These are phyloP conservation scores for Phytopythium helicoides DNA, from an alignment of 352 stramenopile species.

Conservation along the genomic window DNA sequence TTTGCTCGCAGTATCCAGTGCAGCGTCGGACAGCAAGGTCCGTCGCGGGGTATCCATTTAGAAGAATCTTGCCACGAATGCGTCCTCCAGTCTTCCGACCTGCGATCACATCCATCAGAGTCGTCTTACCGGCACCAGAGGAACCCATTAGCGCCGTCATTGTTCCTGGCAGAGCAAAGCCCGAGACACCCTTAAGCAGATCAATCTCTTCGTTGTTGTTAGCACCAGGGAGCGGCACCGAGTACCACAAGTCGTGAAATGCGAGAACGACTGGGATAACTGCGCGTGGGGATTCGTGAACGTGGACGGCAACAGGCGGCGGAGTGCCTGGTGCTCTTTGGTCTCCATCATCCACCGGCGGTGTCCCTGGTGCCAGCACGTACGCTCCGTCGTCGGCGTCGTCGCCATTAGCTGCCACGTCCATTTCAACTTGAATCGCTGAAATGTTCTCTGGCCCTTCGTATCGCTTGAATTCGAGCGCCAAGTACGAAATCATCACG, in stretches of 20 bases:
- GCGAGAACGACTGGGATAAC: conserved; percentile 35
- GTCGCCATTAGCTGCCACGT: conserved; percentile 21
- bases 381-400: conserved; percentile 4
- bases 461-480: conserved; percentile 53
- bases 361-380: neutral
- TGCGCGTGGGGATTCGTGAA: neutral
- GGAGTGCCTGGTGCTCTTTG: neutral
- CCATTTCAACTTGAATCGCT: conserved; percentile 30
- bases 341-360: neutral
- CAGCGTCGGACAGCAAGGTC: conserved; percentile 46
- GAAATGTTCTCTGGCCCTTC: conserved; percentile 46
- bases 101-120: conserved; percentile 93
- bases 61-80: conserved; percentile 65
- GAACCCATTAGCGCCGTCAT: conserved; percentile 79
- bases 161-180: conserved; percentile 48
- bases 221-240: conserved; percentile 39
- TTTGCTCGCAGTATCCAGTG: conserved; percentile 77
- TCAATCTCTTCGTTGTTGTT: conserved; percentile 52
- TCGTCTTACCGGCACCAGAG: conserved; percentile 90
- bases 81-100: conserved; percentile 87
- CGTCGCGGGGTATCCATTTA: conserved; percentile 45
- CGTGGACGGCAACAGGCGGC: neutral
- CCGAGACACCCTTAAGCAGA: conserved; percentile 80
- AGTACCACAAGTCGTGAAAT: conserved; percentile 59
- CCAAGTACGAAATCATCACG: conserved; percentile 28